Percentiles rank a stretch among this genome's conserved stretches.
These are phyloP conservation scores for Hirsutella rhossiliensis DNA, from an alignment of 2,329 filamentous ascomycete genomes.

Conservation along the genomic window DNA sequence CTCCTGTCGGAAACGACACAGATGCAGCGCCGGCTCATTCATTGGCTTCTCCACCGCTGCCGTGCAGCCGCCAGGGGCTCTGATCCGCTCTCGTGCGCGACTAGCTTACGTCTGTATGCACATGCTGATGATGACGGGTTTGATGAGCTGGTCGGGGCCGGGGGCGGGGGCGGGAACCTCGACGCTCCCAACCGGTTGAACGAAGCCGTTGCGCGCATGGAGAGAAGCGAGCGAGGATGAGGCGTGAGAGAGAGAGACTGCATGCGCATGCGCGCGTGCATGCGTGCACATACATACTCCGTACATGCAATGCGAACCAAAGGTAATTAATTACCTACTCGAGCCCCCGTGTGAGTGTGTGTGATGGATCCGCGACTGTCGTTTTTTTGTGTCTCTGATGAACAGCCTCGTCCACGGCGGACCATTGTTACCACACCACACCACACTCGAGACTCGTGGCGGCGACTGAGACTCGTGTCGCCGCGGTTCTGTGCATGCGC, in stretches of 20 bases:
- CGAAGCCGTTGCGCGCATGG: neutral
- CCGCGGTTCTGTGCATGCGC: too few relatives aligned
- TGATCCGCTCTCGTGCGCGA: conserved; percentile 1
- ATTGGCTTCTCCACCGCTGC: neutral
- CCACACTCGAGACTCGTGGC: too few relatives aligned
- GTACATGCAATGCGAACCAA: neutral
- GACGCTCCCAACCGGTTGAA: neutral
- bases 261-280: neutral
- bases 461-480: too few relatives aligned
- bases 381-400: too few relatives aligned
- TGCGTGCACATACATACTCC: neutral
- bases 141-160: neutral
- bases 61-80: neutral
- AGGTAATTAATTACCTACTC: too few relatives aligned
- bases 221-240: neutral
- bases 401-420: too few relatives aligned
- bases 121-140: too few relatives aligned
- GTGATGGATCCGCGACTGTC: too few relatives aligned
- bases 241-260: neutral
- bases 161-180: neutral
- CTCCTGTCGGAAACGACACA: neutral
- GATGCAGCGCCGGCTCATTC: conserved; percentile 1
- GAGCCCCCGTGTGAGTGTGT: too few relatives aligned
- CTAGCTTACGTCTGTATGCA: neutral
- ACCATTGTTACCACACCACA: too few relatives aligned